Evolutionary conservation across 805 yeast species (phyloP).

Genomic region (Starmerella ratchasimensis): DNA sequence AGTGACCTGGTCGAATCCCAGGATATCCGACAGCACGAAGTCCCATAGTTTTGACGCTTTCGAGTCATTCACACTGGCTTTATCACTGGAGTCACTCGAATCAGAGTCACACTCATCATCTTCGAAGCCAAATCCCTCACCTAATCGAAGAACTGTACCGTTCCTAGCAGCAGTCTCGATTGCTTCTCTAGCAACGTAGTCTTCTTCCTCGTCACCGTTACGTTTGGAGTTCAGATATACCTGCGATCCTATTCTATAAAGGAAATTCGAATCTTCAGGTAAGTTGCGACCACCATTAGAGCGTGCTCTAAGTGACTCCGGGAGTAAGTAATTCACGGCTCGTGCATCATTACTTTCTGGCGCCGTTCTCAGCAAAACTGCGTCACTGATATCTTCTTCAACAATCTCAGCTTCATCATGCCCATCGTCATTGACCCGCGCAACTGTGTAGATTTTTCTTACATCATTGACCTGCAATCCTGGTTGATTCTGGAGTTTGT

Average conservation of each 20-base stretch:
- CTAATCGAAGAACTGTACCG: too few species aligned
- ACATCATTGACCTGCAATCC: conserved; percentile 9
- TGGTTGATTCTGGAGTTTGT: conserved; percentile 5
- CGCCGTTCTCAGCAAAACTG: too few species aligned
- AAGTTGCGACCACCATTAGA: background rate
- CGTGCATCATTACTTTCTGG: conserved; percentile 1
- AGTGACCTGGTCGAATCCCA: conserved; percentile 4
- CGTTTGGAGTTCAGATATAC: conserved; percentile 5
- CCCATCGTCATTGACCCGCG: too few species aligned
- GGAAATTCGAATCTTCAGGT: conserved; percentile 8
- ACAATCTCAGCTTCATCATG: too few species aligned
- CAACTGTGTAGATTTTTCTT: conserved; percentile 16
- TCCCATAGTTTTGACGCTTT: background rate
- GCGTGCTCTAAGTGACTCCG: background rate
- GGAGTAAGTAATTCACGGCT: conserved; percentile 1
- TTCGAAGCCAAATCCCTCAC: background rate
- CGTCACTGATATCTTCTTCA: too few species aligned
- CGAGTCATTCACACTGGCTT: background rate
- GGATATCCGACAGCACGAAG: background rate
- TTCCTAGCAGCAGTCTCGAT: too few species aligned
- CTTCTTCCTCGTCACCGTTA: too few species aligned
- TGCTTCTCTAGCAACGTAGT: too few species aligned
- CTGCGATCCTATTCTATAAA: conserved; percentile 13
- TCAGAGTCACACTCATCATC: background rate
- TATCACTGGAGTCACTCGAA: background rate